Conservation (phyloP, 2,329 filamentous ascomycete genomes). For the Orbilia blumenaviensis region DNA sequence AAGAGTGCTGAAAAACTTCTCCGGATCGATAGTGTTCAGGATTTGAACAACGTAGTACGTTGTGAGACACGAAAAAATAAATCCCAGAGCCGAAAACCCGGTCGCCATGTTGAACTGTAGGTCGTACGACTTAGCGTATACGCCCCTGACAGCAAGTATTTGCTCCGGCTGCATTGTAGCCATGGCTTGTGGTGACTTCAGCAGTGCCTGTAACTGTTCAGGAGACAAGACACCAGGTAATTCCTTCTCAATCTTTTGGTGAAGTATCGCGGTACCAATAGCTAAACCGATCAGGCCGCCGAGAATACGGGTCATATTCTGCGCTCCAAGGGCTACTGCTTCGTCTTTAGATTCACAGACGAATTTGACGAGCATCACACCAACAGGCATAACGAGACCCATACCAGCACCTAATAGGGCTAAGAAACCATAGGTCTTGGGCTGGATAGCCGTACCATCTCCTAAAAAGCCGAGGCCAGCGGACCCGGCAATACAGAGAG, state of each 20-base stretch:
- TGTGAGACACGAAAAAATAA: constrained; percentile 31
- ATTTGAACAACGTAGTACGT: constrained; percentile 1
- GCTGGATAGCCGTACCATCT: constrained; percentile 48
- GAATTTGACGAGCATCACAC: constrained; percentile 59
- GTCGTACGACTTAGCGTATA: constrained; percentile 45
- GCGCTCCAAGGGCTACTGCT: constrained; percentile 61
- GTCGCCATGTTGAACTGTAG: constrained; percentile 49
- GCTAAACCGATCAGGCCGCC: constrained; percentile 61
- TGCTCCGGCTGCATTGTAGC: constrained; percentile 24
- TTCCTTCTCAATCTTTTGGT: constrained; percentile 34
- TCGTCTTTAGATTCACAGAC: constrained; percentile 58
- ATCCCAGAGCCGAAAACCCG: constrained; percentile 37
- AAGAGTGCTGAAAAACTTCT: constrained; percentile 1
- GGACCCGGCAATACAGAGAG: constrained; percentile 60
- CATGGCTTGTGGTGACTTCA: constrained; percentile 43
- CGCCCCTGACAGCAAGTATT: constrained; percentile 16
- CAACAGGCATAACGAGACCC: constrained; percentile 59
- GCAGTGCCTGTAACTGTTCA: constrained; percentile 25
- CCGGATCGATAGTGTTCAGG: not conserved
- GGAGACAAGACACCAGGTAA: constrained; percentile 24
- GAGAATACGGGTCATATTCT: constrained; percentile 61
- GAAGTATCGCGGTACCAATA: constrained; percentile 56
- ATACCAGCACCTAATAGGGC: constrained; percentile 61
- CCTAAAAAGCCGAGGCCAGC: constrained; percentile 59
- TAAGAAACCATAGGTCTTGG: constrained; percentile 60